Conservation (phyloP, 2,329 filamentous ascomycete species). For the Aspergillus latus region DNA sequence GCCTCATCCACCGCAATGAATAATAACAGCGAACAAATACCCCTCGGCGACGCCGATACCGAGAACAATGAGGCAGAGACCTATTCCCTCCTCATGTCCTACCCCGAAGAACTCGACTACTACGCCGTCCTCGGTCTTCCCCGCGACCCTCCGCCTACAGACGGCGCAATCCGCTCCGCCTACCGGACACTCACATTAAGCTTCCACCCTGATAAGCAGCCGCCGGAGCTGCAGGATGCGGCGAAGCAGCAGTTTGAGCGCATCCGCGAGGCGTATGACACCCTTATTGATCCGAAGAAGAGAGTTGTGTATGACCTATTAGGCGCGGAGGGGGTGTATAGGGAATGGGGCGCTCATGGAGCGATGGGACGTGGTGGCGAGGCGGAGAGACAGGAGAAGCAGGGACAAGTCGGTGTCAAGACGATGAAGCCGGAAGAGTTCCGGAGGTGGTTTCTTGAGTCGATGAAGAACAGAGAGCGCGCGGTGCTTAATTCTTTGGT, state of each 20-base stretch:
- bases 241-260: slow-evolving; percentile 40
- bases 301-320: slow-evolving; percentile 45
- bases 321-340: slow-evolving; percentile 41
- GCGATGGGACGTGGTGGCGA: slow-evolving; percentile 34
- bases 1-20: neutral
- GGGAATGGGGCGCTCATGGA: slow-evolving; percentile 38
- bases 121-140: slow-evolving; percentile 44
- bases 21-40: neutral
- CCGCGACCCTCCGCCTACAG: slow-evolving; percentile 40
- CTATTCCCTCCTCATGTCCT: slow-evolving; percentile 28
- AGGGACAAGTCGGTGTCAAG: slow-evolving; percentile 35
- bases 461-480: slow-evolving; percentile 43
- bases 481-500: slow-evolving; percentile 39
- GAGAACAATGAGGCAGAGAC: slow-evolving; percentile 17
- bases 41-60: neutral
- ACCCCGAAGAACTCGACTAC: slow-evolving; percentile 40
- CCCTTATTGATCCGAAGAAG: slow-evolving; percentile 43
- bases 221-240: slow-evolving; percentile 36
- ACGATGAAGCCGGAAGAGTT: slow-evolving; percentile 42
- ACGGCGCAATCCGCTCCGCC: slow-evolving; percentile 45
- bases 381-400: slow-evolving; percentile 28
- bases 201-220: slow-evolving; percentile 50
- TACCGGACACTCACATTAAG: slow-evolving; percentile 45
- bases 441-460: slow-evolving; percentile 41
- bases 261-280: slow-evolving; percentile 45